Conservation (phyloP, 1,284 basidiomycete species). For the Cryptococcus neoformans region DNA sequence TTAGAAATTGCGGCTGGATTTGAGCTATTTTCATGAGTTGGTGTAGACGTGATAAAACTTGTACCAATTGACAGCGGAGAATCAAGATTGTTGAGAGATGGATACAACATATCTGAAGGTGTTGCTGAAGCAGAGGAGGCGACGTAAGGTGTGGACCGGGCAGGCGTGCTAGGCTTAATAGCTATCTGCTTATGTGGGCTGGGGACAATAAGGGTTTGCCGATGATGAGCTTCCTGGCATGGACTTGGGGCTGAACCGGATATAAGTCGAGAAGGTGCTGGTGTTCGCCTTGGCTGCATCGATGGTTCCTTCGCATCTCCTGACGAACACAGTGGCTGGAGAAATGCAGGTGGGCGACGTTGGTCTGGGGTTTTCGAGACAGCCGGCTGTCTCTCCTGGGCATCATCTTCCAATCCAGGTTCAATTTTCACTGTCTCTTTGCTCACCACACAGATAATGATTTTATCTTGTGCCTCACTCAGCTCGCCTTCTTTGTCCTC, state of each 20-base stretch:
- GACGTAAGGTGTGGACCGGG: neutral
- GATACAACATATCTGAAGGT: neutral
- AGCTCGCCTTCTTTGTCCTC: slow-evolving; percentile 1
- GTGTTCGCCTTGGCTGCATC: too few species aligned
- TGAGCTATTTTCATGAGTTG: neutral
- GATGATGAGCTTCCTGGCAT: neutral
- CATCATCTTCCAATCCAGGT: slow-evolving; percentile 22
- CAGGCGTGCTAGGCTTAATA: neutral
- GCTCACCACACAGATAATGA: slow-evolving; percentile 27
- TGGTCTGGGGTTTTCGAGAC: neutral
- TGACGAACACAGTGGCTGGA: too few species aligned
- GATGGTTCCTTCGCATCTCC: too few species aligned
- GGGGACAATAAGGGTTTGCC: neutral
- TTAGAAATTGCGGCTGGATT: neutral
- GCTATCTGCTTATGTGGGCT: neutral
- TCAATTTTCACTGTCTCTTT: slow-evolving; percentile 35
- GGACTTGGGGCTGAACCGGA: neutral
- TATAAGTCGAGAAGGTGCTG: too few species aligned
- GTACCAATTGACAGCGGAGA: neutral
- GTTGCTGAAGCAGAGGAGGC: neutral
- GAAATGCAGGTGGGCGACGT: neutral
- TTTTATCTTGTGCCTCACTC: slow-evolving; percentile 15
- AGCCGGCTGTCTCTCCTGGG: neutral
- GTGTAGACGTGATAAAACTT: slow-evolving; percentile 1
- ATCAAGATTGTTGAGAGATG: neutral